phyloP scores from a whole-genome alignment of 2,329 filamentous ascomycete species.

The Botrytis byssoidea region DNA sequence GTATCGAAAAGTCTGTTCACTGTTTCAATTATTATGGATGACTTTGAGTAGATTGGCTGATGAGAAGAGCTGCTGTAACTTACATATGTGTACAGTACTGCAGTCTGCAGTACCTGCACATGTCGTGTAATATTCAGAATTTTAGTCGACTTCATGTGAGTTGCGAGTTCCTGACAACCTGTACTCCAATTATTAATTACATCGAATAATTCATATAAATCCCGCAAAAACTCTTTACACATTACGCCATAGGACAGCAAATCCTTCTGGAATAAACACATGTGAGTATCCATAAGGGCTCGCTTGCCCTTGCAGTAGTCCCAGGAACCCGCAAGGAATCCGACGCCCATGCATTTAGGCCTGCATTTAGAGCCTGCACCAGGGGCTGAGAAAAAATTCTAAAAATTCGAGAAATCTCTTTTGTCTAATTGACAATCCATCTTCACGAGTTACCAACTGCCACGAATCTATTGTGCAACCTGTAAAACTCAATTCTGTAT shows the following conservation, averaged over 20 bases:
- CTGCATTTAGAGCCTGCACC: slow-evolving; percentile 1
- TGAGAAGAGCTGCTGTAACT: not conserved
- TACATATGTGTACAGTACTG: not conserved
- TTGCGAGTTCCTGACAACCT: not conserved
- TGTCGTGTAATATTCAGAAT: not conserved
- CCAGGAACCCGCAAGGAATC: slow-evolving; percentile 13
- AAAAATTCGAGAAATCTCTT: not conserved
- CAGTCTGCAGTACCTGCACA: not conserved
- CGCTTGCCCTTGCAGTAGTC: slow-evolving; percentile 19
- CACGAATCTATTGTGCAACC: not conserved
- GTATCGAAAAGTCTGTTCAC: not conserved
- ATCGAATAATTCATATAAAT: not conserved
- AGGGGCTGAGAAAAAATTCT: not conserved
- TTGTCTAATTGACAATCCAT: not conserved
- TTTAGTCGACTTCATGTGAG: not conserved
- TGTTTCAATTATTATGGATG: slow-evolving; percentile 1
- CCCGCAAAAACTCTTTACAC: not conserved
- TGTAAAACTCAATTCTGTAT: not conserved
- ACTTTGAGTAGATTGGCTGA: not conserved
- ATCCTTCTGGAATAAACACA: not conserved
- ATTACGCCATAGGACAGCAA: slow-evolving; percentile 4
- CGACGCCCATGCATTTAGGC: not conserved
- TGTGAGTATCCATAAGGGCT: not conserved
- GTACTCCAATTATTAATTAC: not conserved
- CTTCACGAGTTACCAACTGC: not conserved